Evolutionary conservation across 306 rosid genomes (phyloP).

Genomic region (Vicia villosa): DNA sequence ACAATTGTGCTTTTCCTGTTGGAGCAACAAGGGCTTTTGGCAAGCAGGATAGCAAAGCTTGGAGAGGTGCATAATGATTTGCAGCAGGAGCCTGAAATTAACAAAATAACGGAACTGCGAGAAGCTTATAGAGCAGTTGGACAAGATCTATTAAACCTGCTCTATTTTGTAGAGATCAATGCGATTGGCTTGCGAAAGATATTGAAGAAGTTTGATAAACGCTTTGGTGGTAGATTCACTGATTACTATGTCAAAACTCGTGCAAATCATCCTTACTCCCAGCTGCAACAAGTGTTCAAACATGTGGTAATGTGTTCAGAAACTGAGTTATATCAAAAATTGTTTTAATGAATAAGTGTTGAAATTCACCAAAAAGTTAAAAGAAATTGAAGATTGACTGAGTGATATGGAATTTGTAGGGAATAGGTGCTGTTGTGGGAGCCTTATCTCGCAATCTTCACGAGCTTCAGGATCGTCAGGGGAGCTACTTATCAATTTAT

Average conservation of each 20-base stretch:
- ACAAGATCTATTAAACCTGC: constrained; percentile 82
- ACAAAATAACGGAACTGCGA: constrained; percentile 66
- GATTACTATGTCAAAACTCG: constrained; percentile 94
- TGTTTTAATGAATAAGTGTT: background rate
- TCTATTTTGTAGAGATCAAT: constrained; percentile 84
- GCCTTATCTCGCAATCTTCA: constrained; percentile 98
- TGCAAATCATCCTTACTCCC: constrained; percentile 98
- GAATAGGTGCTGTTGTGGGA: constrained; percentile 97
- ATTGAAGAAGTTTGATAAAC: constrained; percentile 96
- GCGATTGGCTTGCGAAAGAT: constrained; percentile 98
- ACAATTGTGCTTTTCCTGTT: constrained; percentile 85
- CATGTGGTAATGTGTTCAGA: constrained; percentile 66
- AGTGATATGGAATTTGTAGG: constrained; percentile 56
- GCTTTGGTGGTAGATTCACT: constrained; percentile 89
- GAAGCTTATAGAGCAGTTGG: constrained; percentile 87
- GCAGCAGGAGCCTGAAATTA: constrained; percentile 77
- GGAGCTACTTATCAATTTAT: constrained; percentile 93
- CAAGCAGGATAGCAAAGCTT: constrained; percentile 82
- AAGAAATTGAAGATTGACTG: constrained; percentile 23
- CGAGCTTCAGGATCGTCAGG: constrained; percentile 95
- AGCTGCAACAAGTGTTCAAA: constrained; percentile 98
- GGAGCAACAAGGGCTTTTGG: constrained; percentile 99
- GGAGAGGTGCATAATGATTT: constrained; percentile 66
- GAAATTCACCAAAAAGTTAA: too few relatives aligned
- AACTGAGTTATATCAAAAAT: background rate